These are phyloP conservation scores for Pleurotus pulmonarius DNA, from an alignment of 768 basidiomycete genomes.

Conservation along the genomic window DNA sequence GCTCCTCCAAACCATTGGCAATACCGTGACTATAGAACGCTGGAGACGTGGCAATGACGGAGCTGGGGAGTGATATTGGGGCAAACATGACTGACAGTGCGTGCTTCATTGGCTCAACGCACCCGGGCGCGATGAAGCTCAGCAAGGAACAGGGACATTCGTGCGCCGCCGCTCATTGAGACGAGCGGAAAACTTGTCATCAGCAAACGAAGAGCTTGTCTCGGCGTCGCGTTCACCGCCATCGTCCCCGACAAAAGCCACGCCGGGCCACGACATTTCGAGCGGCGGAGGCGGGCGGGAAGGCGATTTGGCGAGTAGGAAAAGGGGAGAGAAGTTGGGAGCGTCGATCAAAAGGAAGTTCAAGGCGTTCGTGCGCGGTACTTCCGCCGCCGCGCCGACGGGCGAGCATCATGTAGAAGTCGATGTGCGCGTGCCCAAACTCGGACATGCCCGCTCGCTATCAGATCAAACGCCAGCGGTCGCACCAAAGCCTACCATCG, in stretches of 20 bases:
- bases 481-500: neutral
- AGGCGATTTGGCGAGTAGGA: neutral
- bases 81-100: neutral
- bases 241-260: neutral
- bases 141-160: neutral
- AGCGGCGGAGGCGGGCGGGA: conserved; percentile 20
- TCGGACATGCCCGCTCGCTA: neutral
- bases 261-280: conserved; percentile 11
- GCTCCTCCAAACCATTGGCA: neutral
- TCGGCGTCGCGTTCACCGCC: neutral
- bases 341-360: conserved; percentile 33
- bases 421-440: neutral
- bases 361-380: conserved; percentile 18
- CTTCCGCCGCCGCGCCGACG: too few species aligned
- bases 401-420: too few species aligned
- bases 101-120: neutral
- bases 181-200: conserved; percentile 5
- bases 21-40: neutral
- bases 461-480: neutral
- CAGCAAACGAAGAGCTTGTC: conserved; percentile 1
- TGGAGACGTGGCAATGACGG: neutral
- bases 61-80: neutral
- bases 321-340: conserved; percentile 14
- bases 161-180: neutral
- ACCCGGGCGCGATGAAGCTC: neutral